A percentile compares a stretch with the other conserved stretches of the same genome.
phyloP scores from a whole-genome alignment of 768 basidiomycete species.

The Cyathus striatus region DNA sequence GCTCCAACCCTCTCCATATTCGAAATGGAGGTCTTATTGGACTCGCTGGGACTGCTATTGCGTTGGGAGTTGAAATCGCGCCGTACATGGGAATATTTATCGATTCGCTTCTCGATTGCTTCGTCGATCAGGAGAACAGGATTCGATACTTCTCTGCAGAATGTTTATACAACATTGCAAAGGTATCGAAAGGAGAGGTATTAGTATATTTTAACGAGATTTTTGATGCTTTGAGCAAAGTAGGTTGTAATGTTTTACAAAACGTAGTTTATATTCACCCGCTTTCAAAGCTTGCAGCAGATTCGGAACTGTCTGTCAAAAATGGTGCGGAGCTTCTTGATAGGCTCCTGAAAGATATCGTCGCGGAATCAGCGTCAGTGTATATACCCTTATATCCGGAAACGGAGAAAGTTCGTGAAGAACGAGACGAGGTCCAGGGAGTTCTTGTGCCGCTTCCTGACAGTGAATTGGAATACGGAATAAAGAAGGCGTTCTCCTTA shows the following conservation, averaged over 20 bases:
- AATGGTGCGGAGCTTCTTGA: slow-evolving; percentile 97
- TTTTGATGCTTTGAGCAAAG: slow-evolving; percentile 96
- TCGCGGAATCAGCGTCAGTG: slow-evolving; percentile 91
- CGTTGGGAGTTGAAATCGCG: slow-evolving; percentile 87
- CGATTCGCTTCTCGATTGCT: slow-evolving; percentile 83
- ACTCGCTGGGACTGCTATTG: slow-evolving; percentile 95
- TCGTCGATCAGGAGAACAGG: slow-evolving; percentile 90
- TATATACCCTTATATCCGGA: slow-evolving; percentile 89
- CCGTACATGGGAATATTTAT: slow-evolving; percentile 94
- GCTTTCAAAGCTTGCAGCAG: slow-evolving; percentile 77
- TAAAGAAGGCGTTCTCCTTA: slow-evolving; percentile 85
- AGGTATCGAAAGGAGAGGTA: slow-evolving; percentile 96
- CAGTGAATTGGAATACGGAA: slow-evolving; percentile 34
- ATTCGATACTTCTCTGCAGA: slow-evolving; percentile 98
- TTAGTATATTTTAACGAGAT: slow-evolving; percentile 97
- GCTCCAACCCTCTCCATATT: slow-evolving; percentile 79
- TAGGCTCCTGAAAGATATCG: slow-evolving; percentile 95
- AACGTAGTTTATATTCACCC: slow-evolving; percentile 5
- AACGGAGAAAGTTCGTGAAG: slow-evolving; percentile 63
- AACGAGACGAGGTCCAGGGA: slow-evolving; percentile 48
- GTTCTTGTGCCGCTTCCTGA: slow-evolving; percentile 67
- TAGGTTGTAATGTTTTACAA: slow-evolving; percentile 27
- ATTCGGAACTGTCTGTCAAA: slow-evolving; percentile 94
- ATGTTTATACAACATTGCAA: slow-evolving; percentile 96
- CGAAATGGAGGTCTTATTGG: slow-evolving; percentile 96